phyloP scores from a whole-genome alignment of 2,329 filamentous ascomycete genomes.

The Trichoderma koningii region DNA sequence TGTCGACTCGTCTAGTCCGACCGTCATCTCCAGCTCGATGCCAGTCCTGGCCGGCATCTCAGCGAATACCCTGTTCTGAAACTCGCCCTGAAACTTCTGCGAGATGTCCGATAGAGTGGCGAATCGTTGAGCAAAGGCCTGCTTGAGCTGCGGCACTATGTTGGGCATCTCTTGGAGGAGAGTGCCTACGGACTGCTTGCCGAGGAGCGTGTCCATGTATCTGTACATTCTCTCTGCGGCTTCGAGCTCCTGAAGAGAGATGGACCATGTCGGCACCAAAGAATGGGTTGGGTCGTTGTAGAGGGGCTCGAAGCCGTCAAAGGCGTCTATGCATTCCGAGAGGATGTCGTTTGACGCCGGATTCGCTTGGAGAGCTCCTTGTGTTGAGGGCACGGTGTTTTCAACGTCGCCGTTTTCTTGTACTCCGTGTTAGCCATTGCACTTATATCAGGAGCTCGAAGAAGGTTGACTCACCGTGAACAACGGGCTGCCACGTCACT shows the following conservation, averaged over 20 bases:
- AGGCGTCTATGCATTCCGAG: slow-evolving; percentile 24
- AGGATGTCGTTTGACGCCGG: neutral
- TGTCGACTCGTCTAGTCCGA: neutral
- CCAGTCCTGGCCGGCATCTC: neutral
- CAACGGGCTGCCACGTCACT: neutral
- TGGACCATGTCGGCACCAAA: neutral
- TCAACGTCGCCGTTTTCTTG: neutral
- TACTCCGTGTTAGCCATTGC: neutral
- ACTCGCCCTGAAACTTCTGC: neutral
- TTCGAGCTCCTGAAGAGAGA: slow-evolving; percentile 19
- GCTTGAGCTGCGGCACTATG: neutral
- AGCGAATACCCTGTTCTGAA: slow-evolving; percentile 5
- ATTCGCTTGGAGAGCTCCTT: neutral
- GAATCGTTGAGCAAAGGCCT: neutral
- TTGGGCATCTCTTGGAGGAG: neutral
- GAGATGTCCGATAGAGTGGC: neutral
- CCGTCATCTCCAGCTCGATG: slow-evolving; percentile 25
- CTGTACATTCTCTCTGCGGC: slow-evolving; percentile 17
- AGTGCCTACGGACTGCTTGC: neutral
- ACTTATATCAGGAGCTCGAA: neutral
- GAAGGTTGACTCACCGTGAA: neutral
- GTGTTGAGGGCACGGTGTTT: neutral
- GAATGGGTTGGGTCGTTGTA: neutral
- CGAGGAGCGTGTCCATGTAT: neutral
- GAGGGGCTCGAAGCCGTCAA: slow-evolving; percentile 17